Evolutionary conservation across 2,329 filamentous ascomycete genomes (phyloP).

Genomic region (Ascochyta fabae): DNA sequence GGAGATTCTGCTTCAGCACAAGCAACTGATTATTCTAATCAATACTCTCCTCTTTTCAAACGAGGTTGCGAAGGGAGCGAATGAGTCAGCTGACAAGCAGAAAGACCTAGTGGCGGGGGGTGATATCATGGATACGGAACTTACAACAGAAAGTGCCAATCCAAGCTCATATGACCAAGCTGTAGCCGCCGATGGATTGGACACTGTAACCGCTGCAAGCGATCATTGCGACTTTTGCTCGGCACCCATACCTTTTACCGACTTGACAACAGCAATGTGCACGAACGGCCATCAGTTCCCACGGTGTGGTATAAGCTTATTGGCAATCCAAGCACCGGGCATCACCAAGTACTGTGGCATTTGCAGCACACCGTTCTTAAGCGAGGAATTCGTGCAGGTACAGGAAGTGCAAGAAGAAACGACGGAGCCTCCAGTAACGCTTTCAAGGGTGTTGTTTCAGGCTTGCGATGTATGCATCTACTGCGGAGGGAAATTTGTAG

Average conservation of each 20-base stretch:
- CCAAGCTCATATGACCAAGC: neutral
- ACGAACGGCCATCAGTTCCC: conserved; percentile 60
- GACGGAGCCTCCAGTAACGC: conserved; percentile 22
- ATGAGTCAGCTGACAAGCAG: neutral
- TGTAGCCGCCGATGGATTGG: neutral
- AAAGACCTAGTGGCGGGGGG: neutral
- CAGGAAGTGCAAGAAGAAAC: conserved; percentile 24
- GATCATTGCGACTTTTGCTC: conserved; percentile 63
- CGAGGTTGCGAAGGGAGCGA: neutral
- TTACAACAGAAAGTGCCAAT: neutral
- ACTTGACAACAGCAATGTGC: conserved; percentile 57
- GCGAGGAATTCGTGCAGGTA: conserved; percentile 49
- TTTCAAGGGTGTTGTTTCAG: conserved; percentile 41
- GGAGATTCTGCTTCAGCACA: conserved; percentile 30
- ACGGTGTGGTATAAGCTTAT: conserved; percentile 62
- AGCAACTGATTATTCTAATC: conserved; percentile 28
- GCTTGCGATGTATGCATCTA: conserved; percentile 49
- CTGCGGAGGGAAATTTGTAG: conserved; percentile 47
- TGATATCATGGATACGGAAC: neutral
- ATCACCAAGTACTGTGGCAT: conserved; percentile 61
- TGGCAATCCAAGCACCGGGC: conserved; percentile 62
- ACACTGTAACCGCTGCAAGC: conserved; percentile 3
- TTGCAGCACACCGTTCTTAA: conserved; percentile 59
- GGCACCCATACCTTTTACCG: conserved; percentile 56
- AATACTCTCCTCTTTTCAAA: conserved; percentile 18